Conservation (phyloP, 352 stramenopile species). For the Pilasporangium apinafurcum region DNA sequence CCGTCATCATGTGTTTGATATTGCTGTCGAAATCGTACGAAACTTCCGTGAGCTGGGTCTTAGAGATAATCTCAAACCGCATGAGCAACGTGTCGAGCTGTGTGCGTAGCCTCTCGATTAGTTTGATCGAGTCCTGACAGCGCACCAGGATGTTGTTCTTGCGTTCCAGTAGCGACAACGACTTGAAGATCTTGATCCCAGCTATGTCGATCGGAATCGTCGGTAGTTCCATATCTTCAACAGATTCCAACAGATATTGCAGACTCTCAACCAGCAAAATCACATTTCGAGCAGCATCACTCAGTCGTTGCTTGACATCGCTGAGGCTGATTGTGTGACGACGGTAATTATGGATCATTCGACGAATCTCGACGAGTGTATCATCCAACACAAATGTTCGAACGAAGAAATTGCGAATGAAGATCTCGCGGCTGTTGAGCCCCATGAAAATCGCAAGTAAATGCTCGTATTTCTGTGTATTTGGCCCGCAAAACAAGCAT, state of each 20-base stretch:
- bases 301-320: slow-evolving; percentile 86
- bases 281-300: slow-evolving; percentile 90
- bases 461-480: slow-evolving; percentile 93
- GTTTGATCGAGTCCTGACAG: slow-evolving; percentile 95
- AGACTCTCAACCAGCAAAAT: slow-evolving; percentile 97
- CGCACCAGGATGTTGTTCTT: slow-evolving; percentile 89
- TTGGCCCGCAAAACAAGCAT: slow-evolving; percentile 91
- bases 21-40: slow-evolving; percentile 87
- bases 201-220: slow-evolving; percentile 37
- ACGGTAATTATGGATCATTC: slow-evolving; percentile 83
- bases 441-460: slow-evolving; percentile 94
- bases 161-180: slow-evolving; percentile 83
- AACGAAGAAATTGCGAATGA: slow-evolving; percentile 97
- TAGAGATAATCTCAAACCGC: slow-evolving; percentile 87
- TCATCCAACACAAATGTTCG: slow-evolving; percentile 94
- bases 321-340: slow-evolving; percentile 77
- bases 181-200: slow-evolving; percentile 88
- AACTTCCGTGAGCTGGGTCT: slow-evolving; percentile 86
- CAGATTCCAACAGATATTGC: slow-evolving; percentile 93
- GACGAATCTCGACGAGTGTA: slow-evolving; percentile 85
- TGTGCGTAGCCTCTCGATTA: slow-evolving; percentile 86
- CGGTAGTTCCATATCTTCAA: slow-evolving; percentile 84
- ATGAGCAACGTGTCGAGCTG: slow-evolving; percentile 91
- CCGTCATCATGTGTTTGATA: slow-evolving; percentile 80
- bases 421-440: slow-evolving; percentile 96